Evolutionary conservation across 768 basidiomycete species (phyloP).

Genomic region (Mycena galopus): DNA sequence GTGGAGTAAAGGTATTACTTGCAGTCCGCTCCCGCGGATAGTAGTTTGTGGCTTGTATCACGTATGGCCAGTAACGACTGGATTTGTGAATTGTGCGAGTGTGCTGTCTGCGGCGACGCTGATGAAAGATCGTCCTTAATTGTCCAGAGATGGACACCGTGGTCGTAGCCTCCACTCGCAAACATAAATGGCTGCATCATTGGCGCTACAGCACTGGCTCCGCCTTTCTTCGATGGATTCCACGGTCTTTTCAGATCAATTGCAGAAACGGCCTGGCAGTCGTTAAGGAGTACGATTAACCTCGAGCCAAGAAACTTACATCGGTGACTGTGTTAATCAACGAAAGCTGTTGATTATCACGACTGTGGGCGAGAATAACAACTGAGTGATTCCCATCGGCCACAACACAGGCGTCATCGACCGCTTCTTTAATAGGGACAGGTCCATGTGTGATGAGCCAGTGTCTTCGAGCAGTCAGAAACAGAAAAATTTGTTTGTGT

Average conservation of each 20-base stretch:
- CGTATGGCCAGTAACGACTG: constrained; percentile 58
- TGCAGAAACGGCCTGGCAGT: constrained; percentile 20
- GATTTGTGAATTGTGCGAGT: constrained; percentile 58
- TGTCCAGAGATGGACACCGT: constrained; percentile 62
- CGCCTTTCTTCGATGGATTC: constrained; percentile 52
- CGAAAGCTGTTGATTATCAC: constrained; percentile 51
- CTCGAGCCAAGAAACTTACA: constrained; percentile 38
- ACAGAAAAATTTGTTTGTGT: constrained; percentile 6
- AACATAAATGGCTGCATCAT: constrained; percentile 58
- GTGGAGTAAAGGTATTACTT: neutral
- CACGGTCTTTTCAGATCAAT: constrained; percentile 44
- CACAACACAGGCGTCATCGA: constrained; percentile 61
- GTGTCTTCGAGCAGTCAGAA: constrained; percentile 34
- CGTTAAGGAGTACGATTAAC: neutral
- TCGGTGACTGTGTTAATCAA: constrained; percentile 34
- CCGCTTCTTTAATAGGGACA: constrained; percentile 43
- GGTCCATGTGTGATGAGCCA: constrained; percentile 30
- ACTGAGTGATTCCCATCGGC: constrained; percentile 39
- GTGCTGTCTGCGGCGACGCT: constrained; percentile 46
- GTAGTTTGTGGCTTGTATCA: constrained; percentile 61
- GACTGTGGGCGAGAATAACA: constrained; percentile 54
- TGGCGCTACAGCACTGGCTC: constrained; percentile 57
- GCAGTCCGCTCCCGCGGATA: constrained; percentile 64
- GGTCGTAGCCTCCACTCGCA: constrained; percentile 65
- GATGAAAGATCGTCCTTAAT: constrained; percentile 49